Base-by-base conservation (phyloP, 495 filamentous ascomycete species). In the Xylaria cubensis region DNA sequence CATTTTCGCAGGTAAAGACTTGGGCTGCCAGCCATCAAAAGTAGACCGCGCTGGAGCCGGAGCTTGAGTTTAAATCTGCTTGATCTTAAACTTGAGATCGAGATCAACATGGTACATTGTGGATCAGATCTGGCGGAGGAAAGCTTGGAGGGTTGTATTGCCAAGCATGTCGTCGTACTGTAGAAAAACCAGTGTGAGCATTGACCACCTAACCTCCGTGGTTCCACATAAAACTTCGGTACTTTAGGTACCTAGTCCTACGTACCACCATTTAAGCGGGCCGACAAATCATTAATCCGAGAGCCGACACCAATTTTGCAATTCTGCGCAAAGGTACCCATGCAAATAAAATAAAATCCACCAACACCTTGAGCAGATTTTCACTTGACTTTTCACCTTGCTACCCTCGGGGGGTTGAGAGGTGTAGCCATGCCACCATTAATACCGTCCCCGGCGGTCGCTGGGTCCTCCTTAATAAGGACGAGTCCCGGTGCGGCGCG, bases 401-500 rank as follows among this genome's bases (percentile, higher is more conserved):
- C 59, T 67, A 12, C 53, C 69, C 64, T 48, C 64, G 42, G 71
- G 64, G 71, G 71, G 64, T 53, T 50, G 64, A 69, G 67, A 73
- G 65, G 53, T 72, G 32, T 67, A 53, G 48, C 71, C 53, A 79
- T 79, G 77, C 77, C 77, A 62, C 75, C 77, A 61, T 67, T 74
- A 50, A 75, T 79, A 74, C 61, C 74, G 64, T 64, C 36, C 34
- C 65, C 74, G 56, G 64, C 66, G 68, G 63, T 65, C 67, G 72
- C 51, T 58, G 62, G 70, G 48, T 67, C 69, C 48, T 64, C 51
- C 0, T 13, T 61, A 24, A 61, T 36, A 41, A 72, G 63, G 51
- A 17, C 51, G 50, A 61, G 63, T 46, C 42, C 32, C 50, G 63
- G 63, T 42, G 41, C 63, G 39, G 63, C 70, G 51, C 39, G 59